phyloP scores from a whole-genome alignment of 306 rosid species.

The Delonix regia region DNA sequence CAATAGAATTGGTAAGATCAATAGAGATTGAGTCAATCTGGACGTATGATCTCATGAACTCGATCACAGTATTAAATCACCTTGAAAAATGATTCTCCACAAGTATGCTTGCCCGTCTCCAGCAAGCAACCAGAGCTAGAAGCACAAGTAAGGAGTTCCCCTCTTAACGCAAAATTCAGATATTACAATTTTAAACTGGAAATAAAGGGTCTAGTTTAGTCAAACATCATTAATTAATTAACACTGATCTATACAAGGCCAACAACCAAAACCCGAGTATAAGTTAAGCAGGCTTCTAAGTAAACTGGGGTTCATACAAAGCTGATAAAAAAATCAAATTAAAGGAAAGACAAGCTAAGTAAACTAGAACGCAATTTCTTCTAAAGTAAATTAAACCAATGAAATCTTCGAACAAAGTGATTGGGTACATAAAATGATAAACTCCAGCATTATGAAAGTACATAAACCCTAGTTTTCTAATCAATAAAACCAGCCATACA shows the following conservation, averaged over 20 bases:
- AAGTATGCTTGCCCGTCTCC: constrained; percentile 45
- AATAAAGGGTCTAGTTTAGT: constrained; percentile 13
- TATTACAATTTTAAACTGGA: constrained; percentile 28
- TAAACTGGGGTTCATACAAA: constrained; percentile 54
- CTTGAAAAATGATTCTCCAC: constrained; percentile 42
- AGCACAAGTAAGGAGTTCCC: constrained; percentile 34
- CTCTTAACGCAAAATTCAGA: constrained; percentile 38
- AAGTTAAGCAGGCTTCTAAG: constrained; percentile 41
- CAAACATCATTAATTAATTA: constrained; percentile 35
- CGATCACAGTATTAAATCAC: constrained; percentile 43
- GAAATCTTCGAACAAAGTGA: constrained; percentile 25
- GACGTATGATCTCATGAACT: constrained; percentile 63
- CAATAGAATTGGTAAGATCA: constrained; percentile 63
- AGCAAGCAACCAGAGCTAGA: constrained; percentile 42
- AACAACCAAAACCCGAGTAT: constrained; percentile 26
- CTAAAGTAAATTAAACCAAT: constrained; percentile 13
- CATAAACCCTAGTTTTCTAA: constrained; percentile 68
- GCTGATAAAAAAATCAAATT: not conserved
- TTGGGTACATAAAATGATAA: constrained; percentile 62
- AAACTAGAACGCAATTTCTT: constrained; percentile 25
- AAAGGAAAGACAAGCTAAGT: not conserved
- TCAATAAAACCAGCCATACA: constrained; percentile 32
- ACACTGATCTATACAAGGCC: not conserved
- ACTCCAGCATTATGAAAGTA: constrained; percentile 28
- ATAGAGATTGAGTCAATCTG: constrained; percentile 83